These are phyloP conservation scores for Solanum acaule DNA, from an alignment of 257 asterid species.

Conservation along the genomic window DNA sequence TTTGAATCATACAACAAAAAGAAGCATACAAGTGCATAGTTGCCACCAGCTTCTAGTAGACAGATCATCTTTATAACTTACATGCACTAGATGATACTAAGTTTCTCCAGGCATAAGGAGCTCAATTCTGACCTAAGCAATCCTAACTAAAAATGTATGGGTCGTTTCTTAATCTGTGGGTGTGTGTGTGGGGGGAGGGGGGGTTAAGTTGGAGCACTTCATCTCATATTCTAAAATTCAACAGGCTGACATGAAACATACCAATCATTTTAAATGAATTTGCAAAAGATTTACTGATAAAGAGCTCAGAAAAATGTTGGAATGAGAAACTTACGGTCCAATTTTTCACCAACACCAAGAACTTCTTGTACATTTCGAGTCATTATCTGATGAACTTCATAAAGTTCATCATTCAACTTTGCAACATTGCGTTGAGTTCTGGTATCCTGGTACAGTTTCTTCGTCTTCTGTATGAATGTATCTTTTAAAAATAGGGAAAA, in stretches of 20 bases:
- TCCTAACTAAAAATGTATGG: background rate
- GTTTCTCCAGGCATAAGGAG: background rate
- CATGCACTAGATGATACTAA: background rate
- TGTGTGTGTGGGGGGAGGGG: background rate
- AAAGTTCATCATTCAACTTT: slow-evolving; percentile 94
- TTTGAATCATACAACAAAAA: background rate
- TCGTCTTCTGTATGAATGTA: slow-evolving; percentile 84
- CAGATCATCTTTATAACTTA: background rate
- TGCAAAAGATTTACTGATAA: background rate
- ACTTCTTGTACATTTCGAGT: slow-evolving; percentile 99
- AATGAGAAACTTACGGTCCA: slow-evolving; percentile 67
- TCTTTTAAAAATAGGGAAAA: slow-evolving; percentile 29
- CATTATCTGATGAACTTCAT: slow-evolving; percentile 99
- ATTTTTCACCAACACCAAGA: slow-evolving; percentile 96
- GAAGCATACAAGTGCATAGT: background rate
- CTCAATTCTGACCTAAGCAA: background rate
- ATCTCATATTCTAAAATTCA: background rate
- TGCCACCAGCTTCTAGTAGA: background rate
- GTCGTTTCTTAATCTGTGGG: too few species aligned
- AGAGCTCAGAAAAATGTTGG: background rate
- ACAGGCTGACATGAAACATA: background rate
- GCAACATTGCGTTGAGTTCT: slow-evolving; percentile 84
- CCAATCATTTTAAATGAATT: background rate
- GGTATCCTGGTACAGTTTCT: slow-evolving; percentile 90
- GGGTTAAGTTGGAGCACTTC: background rate